A percentile compares a stretch with the other conserved stretches of the same genome.
phyloP scores from a whole-genome alignment of 2,329 filamentous ascomycete genomes.

The Sordariomycetes sp. region DNA sequence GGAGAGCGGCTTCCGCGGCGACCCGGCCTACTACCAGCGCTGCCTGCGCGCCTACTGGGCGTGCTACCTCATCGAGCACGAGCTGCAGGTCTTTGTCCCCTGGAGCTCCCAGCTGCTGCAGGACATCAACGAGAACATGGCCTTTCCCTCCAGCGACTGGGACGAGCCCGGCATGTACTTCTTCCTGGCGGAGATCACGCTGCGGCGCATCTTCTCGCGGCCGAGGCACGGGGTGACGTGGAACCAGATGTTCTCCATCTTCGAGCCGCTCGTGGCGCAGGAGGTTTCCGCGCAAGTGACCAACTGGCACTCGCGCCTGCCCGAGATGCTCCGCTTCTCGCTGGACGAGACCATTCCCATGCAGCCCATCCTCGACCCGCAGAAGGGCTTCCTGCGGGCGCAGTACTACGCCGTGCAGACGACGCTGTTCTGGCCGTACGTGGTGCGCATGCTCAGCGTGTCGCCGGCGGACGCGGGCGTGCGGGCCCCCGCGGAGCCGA shows the following conservation, averaged over 20 bases:
- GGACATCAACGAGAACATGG: constrained; percentile 8
- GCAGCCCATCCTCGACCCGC: constrained; percentile 7
- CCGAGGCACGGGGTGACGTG: constrained; percentile 8
- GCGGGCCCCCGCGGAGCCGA: background rate
- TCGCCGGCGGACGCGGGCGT: background rate
- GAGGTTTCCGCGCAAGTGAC: constrained; percentile 10
- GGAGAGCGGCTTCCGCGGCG: background rate
- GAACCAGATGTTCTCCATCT: constrained; percentile 9
- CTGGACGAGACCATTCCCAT: constrained; percentile 1
- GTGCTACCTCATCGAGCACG: constrained; percentile 13
- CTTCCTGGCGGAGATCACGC: constrained; percentile 11
- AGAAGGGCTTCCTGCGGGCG: constrained; percentile 9
- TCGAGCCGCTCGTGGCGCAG: constrained; percentile 9
- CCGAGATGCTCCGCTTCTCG: constrained; percentile 7
- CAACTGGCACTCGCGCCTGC: constrained; percentile 9
- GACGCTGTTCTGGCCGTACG: constrained; percentile 10
- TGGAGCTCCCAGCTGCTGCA: constrained; percentile 10
- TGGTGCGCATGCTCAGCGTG: constrained; percentile 8
- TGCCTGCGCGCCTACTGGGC: constrained; percentile 12
- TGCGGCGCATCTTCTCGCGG: constrained; percentile 11
- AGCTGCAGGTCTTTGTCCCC: constrained; percentile 11
- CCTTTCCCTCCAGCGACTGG: constrained; percentile 9
- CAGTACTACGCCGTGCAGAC: constrained; percentile 11
- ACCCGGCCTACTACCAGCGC: constrained; percentile 7
- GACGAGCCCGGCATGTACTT: constrained; percentile 12